Percentiles rank a stretch among this genome's conserved stretches.
Conservation (phyloP, 2,329 filamentous ascomycete genomes). For the Claviceps humidiphila region DNA sequence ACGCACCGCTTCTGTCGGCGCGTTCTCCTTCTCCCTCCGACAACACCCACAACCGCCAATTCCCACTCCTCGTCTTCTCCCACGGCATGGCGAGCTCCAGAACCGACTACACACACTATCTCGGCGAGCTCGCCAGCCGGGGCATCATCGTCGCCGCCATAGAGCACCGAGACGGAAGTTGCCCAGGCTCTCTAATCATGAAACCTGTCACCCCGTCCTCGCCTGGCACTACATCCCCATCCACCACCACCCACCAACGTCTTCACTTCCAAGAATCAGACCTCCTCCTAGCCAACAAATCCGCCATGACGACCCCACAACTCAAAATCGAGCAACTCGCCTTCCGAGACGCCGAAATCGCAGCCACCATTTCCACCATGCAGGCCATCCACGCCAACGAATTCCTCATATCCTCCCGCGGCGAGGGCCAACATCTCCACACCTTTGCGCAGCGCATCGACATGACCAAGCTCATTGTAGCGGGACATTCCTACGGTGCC, state of each 20-base stretch:
- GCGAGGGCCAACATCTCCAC: slow-evolving; percentile 31
- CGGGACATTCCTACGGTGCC: slow-evolving; percentile 53
- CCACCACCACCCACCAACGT: slow-evolving; percentile 17
- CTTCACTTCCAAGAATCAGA: slow-evolving; percentile 25
- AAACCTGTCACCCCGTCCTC: background rate
- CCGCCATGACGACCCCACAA: slow-evolving; percentile 20
- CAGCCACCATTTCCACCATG: slow-evolving; percentile 29
- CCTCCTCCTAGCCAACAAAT: slow-evolving; percentile 13
- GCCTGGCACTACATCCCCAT: slow-evolving; percentile 8
- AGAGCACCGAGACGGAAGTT: slow-evolving; percentile 40
- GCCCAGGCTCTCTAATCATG: slow-evolving; percentile 29
- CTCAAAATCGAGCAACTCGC: slow-evolving; percentile 34
- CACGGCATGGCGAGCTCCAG: slow-evolving; percentile 37
- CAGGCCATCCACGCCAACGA: slow-evolving; percentile 24
- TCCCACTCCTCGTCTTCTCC: slow-evolving; percentile 37
- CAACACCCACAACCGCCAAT: slow-evolving; percentile 8
- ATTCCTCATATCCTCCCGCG: slow-evolving; percentile 28
- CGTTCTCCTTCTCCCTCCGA: background rate
- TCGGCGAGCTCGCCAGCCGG: slow-evolving; percentile 35
- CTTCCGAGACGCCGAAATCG: slow-evolving; percentile 37
- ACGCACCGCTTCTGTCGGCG: slow-evolving; percentile 25
- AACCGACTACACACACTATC: slow-evolving; percentile 38
- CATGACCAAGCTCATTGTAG: slow-evolving; percentile 38
- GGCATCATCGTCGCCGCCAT: slow-evolving; percentile 36
- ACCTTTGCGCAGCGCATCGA: slow-evolving; percentile 42